These are phyloP conservation scores for Candida albicans DNA, from an alignment of 1,139 yeast genomes.

Conservation along the genomic window DNA sequence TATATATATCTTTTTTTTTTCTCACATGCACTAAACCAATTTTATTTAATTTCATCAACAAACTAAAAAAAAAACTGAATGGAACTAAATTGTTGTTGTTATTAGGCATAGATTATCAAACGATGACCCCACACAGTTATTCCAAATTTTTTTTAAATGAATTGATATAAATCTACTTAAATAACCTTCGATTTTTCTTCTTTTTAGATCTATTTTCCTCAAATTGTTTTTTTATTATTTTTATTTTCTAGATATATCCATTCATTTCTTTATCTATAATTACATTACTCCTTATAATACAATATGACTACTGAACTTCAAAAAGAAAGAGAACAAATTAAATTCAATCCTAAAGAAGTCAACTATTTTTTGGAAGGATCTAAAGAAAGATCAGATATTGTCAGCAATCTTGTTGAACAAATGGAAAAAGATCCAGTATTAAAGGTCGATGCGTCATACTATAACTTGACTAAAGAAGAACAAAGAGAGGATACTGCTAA, in stretches of 20 bases:
- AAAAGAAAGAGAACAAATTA: conserved; percentile 10
- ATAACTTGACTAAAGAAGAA: conserved; percentile 38
- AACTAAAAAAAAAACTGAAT: too few relatives aligned
- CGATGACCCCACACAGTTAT: background rate
- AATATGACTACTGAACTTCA: conserved; percentile 6
- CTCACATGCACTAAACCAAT: too few relatives aligned
- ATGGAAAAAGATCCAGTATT: conserved; percentile 50
- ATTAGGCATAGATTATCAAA: too few relatives aligned
- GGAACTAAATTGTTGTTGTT: too few relatives aligned
- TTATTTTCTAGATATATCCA: background rate
- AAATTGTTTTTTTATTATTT: background rate
- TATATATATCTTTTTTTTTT: too few relatives aligned
- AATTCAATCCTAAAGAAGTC: conserved; percentile 42
- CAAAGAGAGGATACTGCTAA: conserved; percentile 44
- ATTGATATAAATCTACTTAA: background rate
- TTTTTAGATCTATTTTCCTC: background rate
- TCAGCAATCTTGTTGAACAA: conserved; percentile 36
- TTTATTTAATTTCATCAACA: too few relatives aligned
- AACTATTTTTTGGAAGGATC: conserved; percentile 47
- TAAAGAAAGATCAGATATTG: conserved; percentile 30
- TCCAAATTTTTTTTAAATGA: too few relatives aligned
- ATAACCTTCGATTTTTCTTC: background rate
- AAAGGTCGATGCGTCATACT: conserved; percentile 32
- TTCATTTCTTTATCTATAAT: background rate
- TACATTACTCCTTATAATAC: too few relatives aligned